phyloP scores from a whole-genome alignment of 2,329 filamentous ascomycete species.

The Neocucurbitaria cava region DNA sequence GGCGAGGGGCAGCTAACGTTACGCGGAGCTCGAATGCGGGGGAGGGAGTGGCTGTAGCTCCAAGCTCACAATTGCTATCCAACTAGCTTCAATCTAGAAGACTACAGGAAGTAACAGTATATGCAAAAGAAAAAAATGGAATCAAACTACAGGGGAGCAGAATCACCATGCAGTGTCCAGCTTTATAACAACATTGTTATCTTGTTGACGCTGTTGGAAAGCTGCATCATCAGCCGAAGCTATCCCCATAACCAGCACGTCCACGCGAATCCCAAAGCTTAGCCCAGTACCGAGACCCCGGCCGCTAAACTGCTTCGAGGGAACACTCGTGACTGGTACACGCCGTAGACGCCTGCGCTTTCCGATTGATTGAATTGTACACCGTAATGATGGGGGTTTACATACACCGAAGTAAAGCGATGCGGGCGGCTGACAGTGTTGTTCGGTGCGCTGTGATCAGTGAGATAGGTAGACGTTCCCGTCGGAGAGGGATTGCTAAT shows the following conservation, averaged over 20 bases:
- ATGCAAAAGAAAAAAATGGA: neutral
- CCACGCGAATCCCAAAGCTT: conserved; percentile 19
- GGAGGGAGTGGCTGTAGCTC: neutral
- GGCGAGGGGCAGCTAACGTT: neutral
- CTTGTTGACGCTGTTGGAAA: conserved; percentile 16
- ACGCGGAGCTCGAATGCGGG: neutral
- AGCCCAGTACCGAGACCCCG: conserved; percentile 6
- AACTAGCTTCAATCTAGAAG: neutral
- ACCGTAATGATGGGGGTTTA: too few species aligned
- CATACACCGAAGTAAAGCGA: too few species aligned
- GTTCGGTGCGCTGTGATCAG: too few species aligned
- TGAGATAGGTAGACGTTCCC: too few species aligned
- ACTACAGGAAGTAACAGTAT: neutral
- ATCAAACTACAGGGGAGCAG: neutral
- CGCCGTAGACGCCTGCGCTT: conserved; percentile 21
- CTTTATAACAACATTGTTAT: conserved; percentile 16
- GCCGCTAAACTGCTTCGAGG: conserved; percentile 9
- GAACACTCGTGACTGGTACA: conserved; percentile 12
- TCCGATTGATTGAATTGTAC: too few species aligned
- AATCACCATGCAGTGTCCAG: neutral
- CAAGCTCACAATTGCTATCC: neutral
- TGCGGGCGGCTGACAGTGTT: too few species aligned
- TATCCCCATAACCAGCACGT: conserved; percentile 25
- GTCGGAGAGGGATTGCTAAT: too few species aligned
- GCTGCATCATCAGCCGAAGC: conserved; percentile 20